phyloP scores from a whole-genome alignment of 164 flowering plant species.

The Berberis vulgaris region DNA sequence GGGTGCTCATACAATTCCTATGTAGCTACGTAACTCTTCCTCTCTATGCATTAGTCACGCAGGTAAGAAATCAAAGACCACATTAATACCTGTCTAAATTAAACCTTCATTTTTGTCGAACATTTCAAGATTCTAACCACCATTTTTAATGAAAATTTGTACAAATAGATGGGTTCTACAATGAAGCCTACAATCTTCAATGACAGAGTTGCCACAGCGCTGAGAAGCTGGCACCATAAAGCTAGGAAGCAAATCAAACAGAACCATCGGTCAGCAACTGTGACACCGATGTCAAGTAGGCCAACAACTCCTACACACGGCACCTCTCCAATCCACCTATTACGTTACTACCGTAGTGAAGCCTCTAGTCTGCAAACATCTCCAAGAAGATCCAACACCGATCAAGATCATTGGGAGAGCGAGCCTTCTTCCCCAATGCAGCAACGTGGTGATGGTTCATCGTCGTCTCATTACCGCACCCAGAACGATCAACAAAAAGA shows the following conservation, averaged over 20 bases:
- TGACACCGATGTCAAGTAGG: conserved; percentile 46
- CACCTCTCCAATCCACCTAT: conserved; percentile 51
- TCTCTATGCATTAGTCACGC: conserved; percentile 80
- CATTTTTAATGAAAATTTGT: neutral
- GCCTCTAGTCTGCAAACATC: conserved; percentile 26
- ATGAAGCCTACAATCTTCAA: conserved; percentile 76
- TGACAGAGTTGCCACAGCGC: conserved; percentile 55
- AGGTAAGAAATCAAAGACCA: conserved; percentile 27
- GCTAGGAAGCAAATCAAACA: conserved; percentile 55
- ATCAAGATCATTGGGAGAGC: conserved; percentile 26
- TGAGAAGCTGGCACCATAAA: conserved; percentile 57
- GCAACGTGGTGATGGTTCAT: conserved; percentile 22
- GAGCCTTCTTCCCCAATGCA: conserved; percentile 32
- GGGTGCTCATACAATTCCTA: conserved; percentile 44
- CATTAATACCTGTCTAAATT: neutral
- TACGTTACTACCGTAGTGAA: conserved; percentile 29
- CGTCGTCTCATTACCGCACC: conserved; percentile 15
- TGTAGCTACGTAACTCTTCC: conserved; percentile 90
- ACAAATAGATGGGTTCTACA: conserved; percentile 68
- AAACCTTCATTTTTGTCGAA: too few species aligned
- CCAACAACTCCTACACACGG: conserved; percentile 39
- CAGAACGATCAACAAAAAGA: conserved; percentile 7
- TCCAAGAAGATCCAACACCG: conserved; percentile 27
- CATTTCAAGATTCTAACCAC: neutral
- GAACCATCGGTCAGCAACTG: conserved; percentile 15